Evolutionary conservation across 2,329 filamentous ascomycete species (phyloP).

Genomic region (Cladosporium sp.): DNA sequence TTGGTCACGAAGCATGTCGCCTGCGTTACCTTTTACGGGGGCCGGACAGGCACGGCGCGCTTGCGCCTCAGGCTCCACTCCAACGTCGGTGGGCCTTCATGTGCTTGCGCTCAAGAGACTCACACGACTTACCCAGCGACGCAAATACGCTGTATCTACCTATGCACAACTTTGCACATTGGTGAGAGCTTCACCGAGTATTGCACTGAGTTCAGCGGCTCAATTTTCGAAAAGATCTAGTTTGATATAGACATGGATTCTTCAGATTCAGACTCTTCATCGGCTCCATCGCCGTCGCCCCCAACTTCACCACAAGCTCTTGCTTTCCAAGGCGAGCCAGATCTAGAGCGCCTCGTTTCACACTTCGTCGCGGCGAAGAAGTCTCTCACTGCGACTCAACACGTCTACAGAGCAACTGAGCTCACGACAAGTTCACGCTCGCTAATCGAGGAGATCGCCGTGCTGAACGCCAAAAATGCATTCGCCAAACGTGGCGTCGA

Average conservation of each 20-base stretch:
- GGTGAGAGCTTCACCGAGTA: no score
- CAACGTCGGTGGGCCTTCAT: no score
- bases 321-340: slow-evolving; percentile 36
- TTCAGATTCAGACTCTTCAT: slow-evolving; percentile 14
- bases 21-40: no score
- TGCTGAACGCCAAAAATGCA: slow-evolving; percentile 53
- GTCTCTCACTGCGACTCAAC: slow-evolving; percentile 70
- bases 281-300: slow-evolving; percentile 28
- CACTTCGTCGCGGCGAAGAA: slow-evolving; percentile 83
- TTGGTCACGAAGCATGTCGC: no score
- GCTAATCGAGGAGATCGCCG: slow-evolving; percentile 70
- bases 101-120: no score
- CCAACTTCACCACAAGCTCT: slow-evolving; percentile 35
- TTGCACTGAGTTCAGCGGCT: no score
- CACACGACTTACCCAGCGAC: no score
- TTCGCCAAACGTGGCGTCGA: slow-evolving; percentile 38
- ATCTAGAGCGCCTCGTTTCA: slow-evolving; percentile 71
- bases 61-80: no score
- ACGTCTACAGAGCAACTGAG: slow-evolving; percentile 77
- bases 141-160: no score
- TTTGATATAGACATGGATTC: background rate
- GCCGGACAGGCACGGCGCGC: no score
- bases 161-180: no score
- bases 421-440: slow-evolving; percentile 70
- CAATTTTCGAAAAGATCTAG: background rate